Percentiles rank a stretch among this genome's conserved stretches.
Evolutionary conservation across 345 rosid genomes (phyloP).

Genomic region (Carallia pectinifolia): DNA sequence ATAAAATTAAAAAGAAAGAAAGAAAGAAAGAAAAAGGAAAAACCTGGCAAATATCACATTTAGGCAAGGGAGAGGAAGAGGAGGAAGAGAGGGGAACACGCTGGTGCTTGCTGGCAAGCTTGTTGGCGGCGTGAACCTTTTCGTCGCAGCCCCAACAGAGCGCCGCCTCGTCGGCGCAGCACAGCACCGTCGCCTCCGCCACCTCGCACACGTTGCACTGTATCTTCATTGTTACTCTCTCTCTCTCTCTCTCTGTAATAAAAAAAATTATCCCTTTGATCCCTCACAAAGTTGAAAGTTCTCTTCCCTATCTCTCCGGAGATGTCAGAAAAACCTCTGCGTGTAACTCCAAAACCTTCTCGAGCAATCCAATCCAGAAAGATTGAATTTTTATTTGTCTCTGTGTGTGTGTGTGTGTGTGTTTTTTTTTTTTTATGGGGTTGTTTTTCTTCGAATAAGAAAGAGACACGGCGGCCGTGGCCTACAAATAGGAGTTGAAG

Average conservation of each 20-base stretch:
- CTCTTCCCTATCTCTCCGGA: neutral
- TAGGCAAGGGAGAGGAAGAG: constrained; percentile 74
- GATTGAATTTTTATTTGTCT: too few relatives aligned
- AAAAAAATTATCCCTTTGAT: too few relatives aligned
- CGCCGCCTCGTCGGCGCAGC: constrained; percentile 99
- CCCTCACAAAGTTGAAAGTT: neutral
- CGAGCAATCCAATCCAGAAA: too few relatives aligned
- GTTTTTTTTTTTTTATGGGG: too few relatives aligned
- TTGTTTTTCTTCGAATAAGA: too few relatives aligned
- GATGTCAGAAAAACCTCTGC: neutral
- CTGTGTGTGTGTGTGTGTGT: too few relatives aligned
- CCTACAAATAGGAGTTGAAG: too few relatives aligned
- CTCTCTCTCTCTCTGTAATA: neutral
- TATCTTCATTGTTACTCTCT: constrained; percentile 61
- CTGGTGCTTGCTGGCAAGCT: constrained; percentile 96
- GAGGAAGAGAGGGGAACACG: constrained; percentile 73
- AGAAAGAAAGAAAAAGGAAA: neutral
- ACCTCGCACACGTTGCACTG: constrained; percentile 96
- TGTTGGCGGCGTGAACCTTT: constrained; percentile 90
- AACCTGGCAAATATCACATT: constrained; percentile 96
- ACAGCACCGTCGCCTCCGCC: constrained; percentile 89
- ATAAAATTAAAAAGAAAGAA: neutral
- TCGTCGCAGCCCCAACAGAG: constrained; percentile 88
- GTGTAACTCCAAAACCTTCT: too few relatives aligned
- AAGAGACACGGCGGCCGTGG: too few relatives aligned